These are phyloP conservation scores for Bryoerythrophyllum caledonicum DNA, from an alignment of 225 moss, liverwort and hornwort genomes.

Conservation along the genomic window DNA sequence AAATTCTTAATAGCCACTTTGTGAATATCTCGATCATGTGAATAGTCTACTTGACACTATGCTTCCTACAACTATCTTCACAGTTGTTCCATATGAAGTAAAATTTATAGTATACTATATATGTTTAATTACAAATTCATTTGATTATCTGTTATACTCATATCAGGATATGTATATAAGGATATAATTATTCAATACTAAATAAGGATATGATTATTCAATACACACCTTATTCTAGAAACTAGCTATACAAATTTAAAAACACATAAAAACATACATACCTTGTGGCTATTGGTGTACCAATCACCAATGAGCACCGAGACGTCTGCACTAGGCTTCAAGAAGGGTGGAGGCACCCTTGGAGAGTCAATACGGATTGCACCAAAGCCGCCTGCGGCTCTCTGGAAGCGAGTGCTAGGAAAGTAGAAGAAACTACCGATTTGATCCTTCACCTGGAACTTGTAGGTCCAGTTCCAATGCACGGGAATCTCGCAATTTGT, in stretches of 20 bases:
- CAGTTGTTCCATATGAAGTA: no score
- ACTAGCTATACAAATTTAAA: no score
- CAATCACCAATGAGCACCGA: slow-evolving; percentile 58
- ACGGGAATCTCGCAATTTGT: slow-evolving; percentile 57
- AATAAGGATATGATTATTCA: no score
- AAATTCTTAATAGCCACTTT: no score
- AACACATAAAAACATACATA: neutral
- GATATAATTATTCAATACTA: no score
- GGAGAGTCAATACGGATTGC: slow-evolving; percentile 32
- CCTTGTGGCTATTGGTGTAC: slow-evolving; percentile 51
- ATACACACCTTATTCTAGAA: no score
- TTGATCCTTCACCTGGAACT: slow-evolving; percentile 59
- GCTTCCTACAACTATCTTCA: no score
- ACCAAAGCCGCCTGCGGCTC: slow-evolving; percentile 50
- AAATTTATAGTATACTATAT: neutral
- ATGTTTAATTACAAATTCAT: no score
- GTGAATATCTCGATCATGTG: no score
- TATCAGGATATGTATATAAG: no score
- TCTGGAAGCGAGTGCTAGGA: slow-evolving; percentile 50
- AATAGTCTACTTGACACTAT: no score
- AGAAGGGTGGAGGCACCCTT: slow-evolving; percentile 37
- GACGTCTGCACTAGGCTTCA: slow-evolving; percentile 24
- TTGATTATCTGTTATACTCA: no score
- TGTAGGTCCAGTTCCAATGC: slow-evolving; percentile 60
- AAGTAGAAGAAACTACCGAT: slow-evolving; percentile 59